phyloP scores from a whole-genome alignment of 306 rosid genomes.

The Hippophae rhamnoides region DNA sequence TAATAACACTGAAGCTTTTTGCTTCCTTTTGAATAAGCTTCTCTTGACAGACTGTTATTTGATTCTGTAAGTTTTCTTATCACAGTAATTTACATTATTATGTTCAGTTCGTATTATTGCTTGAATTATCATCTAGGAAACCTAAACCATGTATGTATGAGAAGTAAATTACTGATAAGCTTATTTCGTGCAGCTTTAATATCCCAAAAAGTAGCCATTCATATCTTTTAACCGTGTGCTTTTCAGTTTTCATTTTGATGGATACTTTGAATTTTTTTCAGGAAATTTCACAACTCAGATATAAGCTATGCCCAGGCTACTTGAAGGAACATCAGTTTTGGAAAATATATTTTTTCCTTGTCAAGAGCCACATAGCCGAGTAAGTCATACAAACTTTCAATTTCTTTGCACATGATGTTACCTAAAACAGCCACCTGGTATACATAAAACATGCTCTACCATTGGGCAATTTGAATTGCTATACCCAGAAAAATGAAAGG shows the following conservation, averaged over 20 bases:
- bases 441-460: no score
- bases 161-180: background rate
- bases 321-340: constrained; percentile 84
- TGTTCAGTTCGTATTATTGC: background rate
- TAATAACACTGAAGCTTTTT: no score
- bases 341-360: constrained; percentile 72
- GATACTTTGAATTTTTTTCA: constrained; percentile 20
- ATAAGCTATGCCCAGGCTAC: constrained; percentile 70
- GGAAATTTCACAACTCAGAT: constrained; percentile 79
- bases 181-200: background rate
- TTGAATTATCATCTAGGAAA: background rate
- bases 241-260: background rate
- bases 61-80: no score
- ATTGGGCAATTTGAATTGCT: no score
- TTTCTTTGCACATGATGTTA: constrained; percentile 1
- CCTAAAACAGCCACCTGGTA: background rate
- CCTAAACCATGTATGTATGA: background rate
- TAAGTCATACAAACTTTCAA: constrained; percentile 34
- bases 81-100: background rate
- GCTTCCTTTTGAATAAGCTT: background rate
- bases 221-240: background rate
- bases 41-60: background rate
- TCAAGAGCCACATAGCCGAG: constrained; percentile 58
- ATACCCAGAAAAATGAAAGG: no score
- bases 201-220: background rate